Base-by-base conservation (phyloP, 441 rosid species). In the Populus hybrid region DNA sequence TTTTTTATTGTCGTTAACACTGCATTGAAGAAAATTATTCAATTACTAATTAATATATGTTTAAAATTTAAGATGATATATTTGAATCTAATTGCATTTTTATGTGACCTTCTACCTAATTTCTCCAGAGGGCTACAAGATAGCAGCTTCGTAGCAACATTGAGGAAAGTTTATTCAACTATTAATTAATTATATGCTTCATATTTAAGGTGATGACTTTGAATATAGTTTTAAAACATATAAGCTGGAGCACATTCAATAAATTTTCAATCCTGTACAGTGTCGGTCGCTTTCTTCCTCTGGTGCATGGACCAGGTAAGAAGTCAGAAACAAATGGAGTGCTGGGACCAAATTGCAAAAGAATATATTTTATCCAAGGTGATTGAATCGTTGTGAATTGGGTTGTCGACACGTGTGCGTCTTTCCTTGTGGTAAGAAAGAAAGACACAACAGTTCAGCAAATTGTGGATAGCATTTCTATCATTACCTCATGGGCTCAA, bases 271-370 rank as follows among this genome's bases (percentile, higher is more conserved):
- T 26, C 28, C 28, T 26, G 28, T 26, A 2, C 30, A 28, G 32
- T 30, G 32, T 30, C 32, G 32, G 4, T 30, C 4, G 32, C 32
- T 3, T 30, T 30, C 4, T 2, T 30, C 32, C 32, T 30, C 32
- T 30, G 32, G 32, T 30, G 32, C 32, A 3, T 30, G 32, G 32
- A 30, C 32, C 4, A 30, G 32, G 32, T 30, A 30, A 30, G 32
- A 30, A 30, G 32, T 30, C 32, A 2, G 32, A 30, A 30, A 30
- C 32, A 30, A 30, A 30, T 30, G 32, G 32, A 30, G 32, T 30
- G 32, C 32, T 30, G 61, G 69, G 76, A 21, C 16, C 76, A 74
- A 65, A 65, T 5, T 24, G 77, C 46, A 74, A 30, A 30, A 3
- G 14, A 24, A 61, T 3, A 11, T 0, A 24, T n/a, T 21, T 0